Conservation (phyloP, 1,284 basidiomycete species). For the Wolfiporia cocos region DNA sequence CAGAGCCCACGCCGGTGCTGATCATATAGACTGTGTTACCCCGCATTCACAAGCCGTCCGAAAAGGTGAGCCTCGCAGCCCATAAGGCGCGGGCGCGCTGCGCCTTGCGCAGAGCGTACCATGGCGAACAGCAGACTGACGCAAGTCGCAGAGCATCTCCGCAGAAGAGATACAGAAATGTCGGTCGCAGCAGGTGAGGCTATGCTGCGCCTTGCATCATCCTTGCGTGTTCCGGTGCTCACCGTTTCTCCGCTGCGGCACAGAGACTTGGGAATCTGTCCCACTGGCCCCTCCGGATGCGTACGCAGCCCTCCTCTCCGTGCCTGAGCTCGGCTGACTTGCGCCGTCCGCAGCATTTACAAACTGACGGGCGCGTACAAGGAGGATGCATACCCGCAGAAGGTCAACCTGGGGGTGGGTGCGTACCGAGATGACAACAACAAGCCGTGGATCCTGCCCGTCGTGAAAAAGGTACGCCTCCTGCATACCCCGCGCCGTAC, state of each 20-base stretch:
- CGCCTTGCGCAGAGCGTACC: no score
- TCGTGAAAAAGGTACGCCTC: constrained; percentile 72
- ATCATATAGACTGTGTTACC: background rate
- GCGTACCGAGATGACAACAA: constrained; percentile 84
- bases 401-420: constrained; percentile 90
- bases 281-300: constrained; percentile 81
- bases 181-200: constrained; percentile 39
- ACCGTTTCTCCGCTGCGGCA: background rate
- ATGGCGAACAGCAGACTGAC: constrained; percentile 25
- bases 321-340: constrained; percentile 4
- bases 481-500: background rate
- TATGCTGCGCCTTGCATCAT: background rate
- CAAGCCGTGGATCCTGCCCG: constrained; percentile 90
- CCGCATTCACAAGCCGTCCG: background rate
- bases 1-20: constrained; percentile 1
- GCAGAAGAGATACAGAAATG: constrained; percentile 15
- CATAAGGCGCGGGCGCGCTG: background rate
- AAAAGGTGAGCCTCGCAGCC: constrained; percentile 1
- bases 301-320: constrained; percentile 12
- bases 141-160: constrained; percentile 23
- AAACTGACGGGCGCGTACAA: constrained; percentile 88
- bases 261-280: constrained; percentile 69
- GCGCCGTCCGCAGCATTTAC: constrained; percentile 70
- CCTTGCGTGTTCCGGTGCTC: no score
- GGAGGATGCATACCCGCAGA: constrained; percentile 72